These are phyloP conservation scores for Aspergillus vadensis DNA, from an alignment of 2,329 filamentous ascomycete species.

Conservation along the genomic window DNA sequence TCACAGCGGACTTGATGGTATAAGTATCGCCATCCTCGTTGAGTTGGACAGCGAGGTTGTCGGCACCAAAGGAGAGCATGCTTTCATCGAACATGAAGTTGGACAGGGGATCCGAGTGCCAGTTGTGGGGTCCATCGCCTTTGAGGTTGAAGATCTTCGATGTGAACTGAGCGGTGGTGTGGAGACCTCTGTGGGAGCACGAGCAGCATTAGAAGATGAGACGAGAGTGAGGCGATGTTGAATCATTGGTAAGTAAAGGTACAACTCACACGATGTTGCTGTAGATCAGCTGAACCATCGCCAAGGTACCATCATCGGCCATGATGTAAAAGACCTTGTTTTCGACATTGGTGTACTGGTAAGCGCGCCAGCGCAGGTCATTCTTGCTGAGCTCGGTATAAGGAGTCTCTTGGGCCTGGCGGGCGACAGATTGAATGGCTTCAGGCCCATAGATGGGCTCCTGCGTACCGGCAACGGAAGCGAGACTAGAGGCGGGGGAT, in stretches of 20 bases:
- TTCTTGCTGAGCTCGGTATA: constrained; percentile 78
- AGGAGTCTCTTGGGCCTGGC: constrained; percentile 74
- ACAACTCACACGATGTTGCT: constrained; percentile 84
- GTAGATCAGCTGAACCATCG: constrained; percentile 89
- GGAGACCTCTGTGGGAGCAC: constrained; percentile 67
- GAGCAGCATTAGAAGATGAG: constrained; percentile 11
- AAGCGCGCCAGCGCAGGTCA: constrained; percentile 77
- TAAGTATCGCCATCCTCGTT: constrained; percentile 81
- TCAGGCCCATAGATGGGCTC: constrained; percentile 92
- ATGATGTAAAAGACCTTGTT: constrained; percentile 93
- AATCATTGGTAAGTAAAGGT: background rate
- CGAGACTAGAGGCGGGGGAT: constrained; percentile 48
- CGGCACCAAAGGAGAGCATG: constrained; percentile 80
- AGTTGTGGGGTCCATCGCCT: constrained; percentile 71
- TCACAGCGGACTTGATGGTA: constrained; percentile 86
- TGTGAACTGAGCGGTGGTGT: constrained; percentile 91
- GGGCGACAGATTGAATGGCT: constrained; percentile 81
- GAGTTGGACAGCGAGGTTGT: constrained; percentile 81
- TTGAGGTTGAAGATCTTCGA: constrained; percentile 84
- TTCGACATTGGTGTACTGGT: constrained; percentile 87
- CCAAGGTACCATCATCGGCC: constrained; percentile 73
- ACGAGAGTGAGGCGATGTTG: background rate
- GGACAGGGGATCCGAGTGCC: constrained; percentile 77
- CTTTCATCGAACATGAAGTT: constrained; percentile 84
- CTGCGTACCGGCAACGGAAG: constrained; percentile 87